phyloP scores from a whole-genome alignment of 768 basidiomycete genomes.

The Boletus speciosus region DNA sequence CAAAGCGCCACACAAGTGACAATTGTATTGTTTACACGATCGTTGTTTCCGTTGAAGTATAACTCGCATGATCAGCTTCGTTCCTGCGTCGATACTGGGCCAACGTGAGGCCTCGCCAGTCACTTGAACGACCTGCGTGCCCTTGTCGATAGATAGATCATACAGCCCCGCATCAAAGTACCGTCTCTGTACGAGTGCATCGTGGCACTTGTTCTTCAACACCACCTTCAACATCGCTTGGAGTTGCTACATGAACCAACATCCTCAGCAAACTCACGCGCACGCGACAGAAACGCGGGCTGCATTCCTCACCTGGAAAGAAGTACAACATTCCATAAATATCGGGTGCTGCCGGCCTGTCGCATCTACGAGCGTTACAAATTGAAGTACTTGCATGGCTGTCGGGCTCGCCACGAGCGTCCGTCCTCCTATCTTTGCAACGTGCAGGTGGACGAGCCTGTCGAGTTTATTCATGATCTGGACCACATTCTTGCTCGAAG shows the following conservation, averaged over 20 bases:
- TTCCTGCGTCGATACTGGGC: slow-evolving; percentile 24
- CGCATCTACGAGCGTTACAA: slow-evolving; percentile 24
- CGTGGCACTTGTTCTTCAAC: slow-evolving; percentile 14
- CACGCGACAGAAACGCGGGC: background rate
- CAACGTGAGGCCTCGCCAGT: slow-evolving; percentile 20
- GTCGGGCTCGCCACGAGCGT: slow-evolving; percentile 14
- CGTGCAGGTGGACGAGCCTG: slow-evolving; percentile 22
- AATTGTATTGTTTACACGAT: slow-evolving; percentile 11
- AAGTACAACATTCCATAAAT: slow-evolving; percentile 23
- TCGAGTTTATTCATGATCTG: slow-evolving; percentile 21
- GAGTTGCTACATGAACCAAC: slow-evolving; percentile 17
- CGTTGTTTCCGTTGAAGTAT: slow-evolving; percentile 18
- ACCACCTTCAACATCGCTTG: slow-evolving; percentile 17
- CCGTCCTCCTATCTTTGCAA: slow-evolving; percentile 8
- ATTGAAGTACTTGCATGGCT: slow-evolving; percentile 18
- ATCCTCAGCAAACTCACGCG: background rate
- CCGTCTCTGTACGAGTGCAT: slow-evolving; percentile 20
- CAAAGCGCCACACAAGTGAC: slow-evolving; percentile 20
- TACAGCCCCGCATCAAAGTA: slow-evolving; percentile 24
- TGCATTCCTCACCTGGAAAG: slow-evolving; percentile 19
- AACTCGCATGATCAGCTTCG: slow-evolving; percentile 23
- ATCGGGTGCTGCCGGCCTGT: slow-evolving; percentile 27
- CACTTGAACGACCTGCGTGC: slow-evolving; percentile 20
- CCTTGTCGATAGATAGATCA: slow-evolving; percentile 25
- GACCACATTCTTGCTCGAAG: slow-evolving; percentile 8